Conservation (phyloP, 2,329 filamentous ascomycete species). For the Hortaea werneckii region DNA sequence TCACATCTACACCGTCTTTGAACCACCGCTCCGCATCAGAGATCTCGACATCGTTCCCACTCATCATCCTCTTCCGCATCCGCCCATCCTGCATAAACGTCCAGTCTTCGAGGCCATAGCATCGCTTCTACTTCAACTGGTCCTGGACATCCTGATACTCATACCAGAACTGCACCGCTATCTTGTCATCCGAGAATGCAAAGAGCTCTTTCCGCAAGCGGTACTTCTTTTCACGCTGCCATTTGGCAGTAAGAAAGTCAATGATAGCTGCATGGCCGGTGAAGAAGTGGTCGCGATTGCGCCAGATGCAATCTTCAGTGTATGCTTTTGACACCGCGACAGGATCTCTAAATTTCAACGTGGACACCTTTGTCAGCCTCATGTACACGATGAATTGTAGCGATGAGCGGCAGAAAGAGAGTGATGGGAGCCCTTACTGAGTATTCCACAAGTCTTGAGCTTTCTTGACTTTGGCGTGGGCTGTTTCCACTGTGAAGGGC, state of each 20-base stretch:
- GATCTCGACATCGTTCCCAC: slow-evolving; percentile 61
- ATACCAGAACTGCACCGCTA: slow-evolving; percentile 77
- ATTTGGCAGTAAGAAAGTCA: slow-evolving; percentile 61
- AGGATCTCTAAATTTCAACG: slow-evolving; percentile 45
- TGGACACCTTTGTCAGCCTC: background rate
- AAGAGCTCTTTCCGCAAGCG: slow-evolving; percentile 75
- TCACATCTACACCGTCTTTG: slow-evolving; percentile 57
- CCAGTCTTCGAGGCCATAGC: slow-evolving; percentile 76
- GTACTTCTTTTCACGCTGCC: slow-evolving; percentile 62
- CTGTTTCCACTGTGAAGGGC: slow-evolving; percentile 66
- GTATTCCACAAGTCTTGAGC: slow-evolving; percentile 80
- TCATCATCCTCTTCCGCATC: slow-evolving; percentile 69
- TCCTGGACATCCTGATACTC: slow-evolving; percentile 61
- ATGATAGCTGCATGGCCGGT: slow-evolving; percentile 58
- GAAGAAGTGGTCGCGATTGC: slow-evolving; percentile 64
- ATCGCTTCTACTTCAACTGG: slow-evolving; percentile 67
- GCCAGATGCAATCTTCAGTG: slow-evolving; percentile 67
- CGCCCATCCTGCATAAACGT: slow-evolving; percentile 59
- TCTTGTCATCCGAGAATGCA: slow-evolving; percentile 62
- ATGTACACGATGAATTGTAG: background rate
- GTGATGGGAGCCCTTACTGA: slow-evolving; percentile 35
- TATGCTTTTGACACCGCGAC: slow-evolving; percentile 59
- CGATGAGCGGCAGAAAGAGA: slow-evolving; percentile 3
- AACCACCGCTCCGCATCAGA: slow-evolving; percentile 57
- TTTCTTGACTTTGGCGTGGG: slow-evolving; percentile 67